Base-by-base conservation (phyloP, 2,329 filamentous ascomycete species). In the Ascochyta viciae-villosae region DNA sequence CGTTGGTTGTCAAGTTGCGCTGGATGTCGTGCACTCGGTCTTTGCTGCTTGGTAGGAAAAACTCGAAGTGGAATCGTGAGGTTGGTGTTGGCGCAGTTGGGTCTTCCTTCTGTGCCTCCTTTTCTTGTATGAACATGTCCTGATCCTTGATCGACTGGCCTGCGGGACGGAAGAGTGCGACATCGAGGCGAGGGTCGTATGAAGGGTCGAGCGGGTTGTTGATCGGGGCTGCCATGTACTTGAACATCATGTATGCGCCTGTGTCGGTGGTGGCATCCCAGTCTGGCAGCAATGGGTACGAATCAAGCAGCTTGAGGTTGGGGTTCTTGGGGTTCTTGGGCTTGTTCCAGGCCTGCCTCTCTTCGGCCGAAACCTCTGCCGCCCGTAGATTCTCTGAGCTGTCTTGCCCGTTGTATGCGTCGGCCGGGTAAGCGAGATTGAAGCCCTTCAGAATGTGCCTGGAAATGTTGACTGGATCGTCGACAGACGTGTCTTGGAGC, bases 351-450 rank as follows among this genome's bases (percentile, higher is more conserved):
- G 85, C 85, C 53, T 83, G 80, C 16, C 77, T 74, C 61, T 88
- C 86, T 37, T 81, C 80, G 26, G 82, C 78, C 1, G 81, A 81
- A 22, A 81, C 73, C 22, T 81, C 77, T 40, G 85, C 81, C 33
- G 83, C 84, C 41, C 82, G 80, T 29, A 87, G 76, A 22, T 78
- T 81, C 34, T 78, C 79, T 2, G 76, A 72, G 19, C 79, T 82
- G 86, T 91, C 83, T 82, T 88, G 77, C 77, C 86, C 81, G 81
- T 85, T 81, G 88, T 90, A 79, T 77, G 87, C 73, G 81, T 88
- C 55, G 61, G 86, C 81, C 12, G 86, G 85, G 34, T 88, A 86
- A 12, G 86, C 86, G 51, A 88, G 78, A 68, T 88, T 84, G 71
- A 88, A 89, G 52, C 85, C 85, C 67, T 88, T 88, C 56, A 83